Evolutionary conservation across 2,329 filamentous ascomycete genomes (phyloP), one percentile per base, ranked within the genome.

Genomic region (Penicillium sp.): DNA sequence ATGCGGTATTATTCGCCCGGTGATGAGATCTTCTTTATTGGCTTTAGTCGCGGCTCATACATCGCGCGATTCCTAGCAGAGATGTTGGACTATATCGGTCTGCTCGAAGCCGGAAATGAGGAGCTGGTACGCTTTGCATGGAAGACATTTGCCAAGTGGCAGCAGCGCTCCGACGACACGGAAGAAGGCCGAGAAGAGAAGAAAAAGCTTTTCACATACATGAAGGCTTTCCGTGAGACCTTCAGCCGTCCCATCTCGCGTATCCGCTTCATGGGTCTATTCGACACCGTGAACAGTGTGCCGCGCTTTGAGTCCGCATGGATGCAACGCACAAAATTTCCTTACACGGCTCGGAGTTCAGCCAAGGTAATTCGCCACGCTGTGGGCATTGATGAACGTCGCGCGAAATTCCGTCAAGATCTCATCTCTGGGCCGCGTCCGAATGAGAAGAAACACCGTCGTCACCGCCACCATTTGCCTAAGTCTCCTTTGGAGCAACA

Each of bases 101-200:
- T 95, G 0, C 75, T 95, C 12, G 86, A 84, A 11, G 84, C 87
- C 43, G 88, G 89, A 10, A 95, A 95, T 59, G 87, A 95, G 63
- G 89, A 93, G 58, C 86, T 93, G 83, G 83, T 89, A 43, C 77
- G 80, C 3, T 95, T 95, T 64, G 88, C 87, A 0, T 93, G 88
- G 88, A 90, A 73, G 56, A 71, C 69, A 5, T 73, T 73, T 39
- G 64, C 69, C 34, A 72, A 71, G 39, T 73, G 71, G 71, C 67
- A 72, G 54, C 66, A 69, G 52, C 64, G 70, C 8, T 52, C 61
- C 4, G 56, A 58, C 4, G 62, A 60, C 34, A 57, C 55, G 0
- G 60, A 65, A 12, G 60, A 66, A n/a, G 64, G 68, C 7, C 55
- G 56, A 14, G 46, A 56, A 39, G 60, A 67, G 41, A 67, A 65